Evolutionary conservation across 75 land plant genomes (phyloP).

Genomic region (Larix kaempferi): DNA sequence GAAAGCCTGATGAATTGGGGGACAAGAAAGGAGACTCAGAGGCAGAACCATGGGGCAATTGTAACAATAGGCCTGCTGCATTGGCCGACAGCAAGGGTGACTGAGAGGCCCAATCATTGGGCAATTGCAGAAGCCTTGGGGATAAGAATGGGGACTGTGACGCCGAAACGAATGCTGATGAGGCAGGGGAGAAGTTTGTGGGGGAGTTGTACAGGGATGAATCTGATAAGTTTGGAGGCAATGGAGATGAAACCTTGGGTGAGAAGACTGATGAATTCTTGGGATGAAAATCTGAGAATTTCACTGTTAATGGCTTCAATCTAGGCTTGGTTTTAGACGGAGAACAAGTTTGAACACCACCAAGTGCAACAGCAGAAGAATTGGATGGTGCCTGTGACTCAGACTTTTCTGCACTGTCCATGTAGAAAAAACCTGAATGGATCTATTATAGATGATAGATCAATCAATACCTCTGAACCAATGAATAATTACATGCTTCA

Average conservation of each 20-base stretch:
- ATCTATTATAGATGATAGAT: background rate
- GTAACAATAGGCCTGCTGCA: background rate
- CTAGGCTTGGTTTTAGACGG: slow-evolving; percentile 1
- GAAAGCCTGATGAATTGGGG: background rate
- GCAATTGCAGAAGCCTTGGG: slow-evolving; percentile 32
- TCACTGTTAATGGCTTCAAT: slow-evolving; percentile 11
- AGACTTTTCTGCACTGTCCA: slow-evolving; percentile 5
- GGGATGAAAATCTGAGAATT: slow-evolving; percentile 18
- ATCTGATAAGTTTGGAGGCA: slow-evolving; percentile 9
- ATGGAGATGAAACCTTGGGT: slow-evolving; percentile 8
- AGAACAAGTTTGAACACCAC: background rate
- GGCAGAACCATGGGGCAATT: background rate
- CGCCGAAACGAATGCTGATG: slow-evolving; percentile 83
- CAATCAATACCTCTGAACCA: background rate
- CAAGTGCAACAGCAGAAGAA: background rate
- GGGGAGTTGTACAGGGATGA: slow-evolving; percentile 58
- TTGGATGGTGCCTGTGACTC: background rate
- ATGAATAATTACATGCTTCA: background rate
- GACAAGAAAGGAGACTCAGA: slow-evolving; percentile 8
- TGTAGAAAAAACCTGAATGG: background rate
- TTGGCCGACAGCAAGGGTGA: slow-evolving; percentile 7
- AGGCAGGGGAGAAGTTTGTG: slow-evolving; percentile 49
- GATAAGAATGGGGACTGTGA: slow-evolving; percentile 87
- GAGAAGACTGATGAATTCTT: background rate
- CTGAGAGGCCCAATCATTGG: background rate